phyloP scores from a whole-genome alignment of 257 asterid genomes.

The Jacaranda copaia region DNA sequence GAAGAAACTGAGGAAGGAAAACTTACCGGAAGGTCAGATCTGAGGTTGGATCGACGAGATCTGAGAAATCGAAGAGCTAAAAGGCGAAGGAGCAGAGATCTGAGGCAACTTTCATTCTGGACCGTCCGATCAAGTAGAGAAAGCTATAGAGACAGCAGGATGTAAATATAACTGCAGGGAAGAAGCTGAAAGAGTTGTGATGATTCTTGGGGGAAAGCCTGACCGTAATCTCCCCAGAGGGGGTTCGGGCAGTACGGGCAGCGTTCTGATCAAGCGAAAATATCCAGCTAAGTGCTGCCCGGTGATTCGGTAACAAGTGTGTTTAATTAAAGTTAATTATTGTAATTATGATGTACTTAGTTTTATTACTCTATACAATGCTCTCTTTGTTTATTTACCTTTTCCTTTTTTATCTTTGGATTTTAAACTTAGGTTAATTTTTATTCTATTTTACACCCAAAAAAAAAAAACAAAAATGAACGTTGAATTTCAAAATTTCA shows the following conservation, averaged over 20 bases:
- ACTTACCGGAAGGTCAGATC: slow-evolving; percentile 56
- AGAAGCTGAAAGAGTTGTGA: slow-evolving; percentile 33
- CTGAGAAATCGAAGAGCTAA: slow-evolving; percentile 42
- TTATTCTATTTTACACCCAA: too few relatives aligned
- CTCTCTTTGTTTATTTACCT: background rate
- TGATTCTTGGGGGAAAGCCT: slow-evolving; percentile 44
- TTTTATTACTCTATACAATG: background rate
- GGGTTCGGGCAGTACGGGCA: slow-evolving; percentile 58
- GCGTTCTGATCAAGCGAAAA: slow-evolving; percentile 40
- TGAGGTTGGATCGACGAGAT: slow-evolving; percentile 46
- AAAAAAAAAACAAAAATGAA: too few relatives aligned
- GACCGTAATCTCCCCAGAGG: slow-evolving; percentile 51
- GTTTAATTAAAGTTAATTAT: slow-evolving; percentile 28
- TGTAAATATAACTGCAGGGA: slow-evolving; percentile 36
- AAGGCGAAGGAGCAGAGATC: slow-evolving; percentile 42
- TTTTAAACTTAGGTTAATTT: background rate
- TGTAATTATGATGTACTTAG: slow-evolving; percentile 1
- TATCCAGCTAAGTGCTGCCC: slow-evolving; percentile 42
- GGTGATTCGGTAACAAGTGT: slow-evolving; percentile 30
- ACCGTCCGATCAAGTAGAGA: slow-evolving; percentile 64
- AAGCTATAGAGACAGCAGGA: slow-evolving; percentile 40
- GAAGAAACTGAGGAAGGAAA: background rate
- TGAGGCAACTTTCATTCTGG: slow-evolving; percentile 47
- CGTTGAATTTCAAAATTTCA: too few relatives aligned
- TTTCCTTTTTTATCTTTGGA: background rate